phyloP scores from a whole-genome alignment of 306 rosid species.

The Sicyos edulis region DNA sequence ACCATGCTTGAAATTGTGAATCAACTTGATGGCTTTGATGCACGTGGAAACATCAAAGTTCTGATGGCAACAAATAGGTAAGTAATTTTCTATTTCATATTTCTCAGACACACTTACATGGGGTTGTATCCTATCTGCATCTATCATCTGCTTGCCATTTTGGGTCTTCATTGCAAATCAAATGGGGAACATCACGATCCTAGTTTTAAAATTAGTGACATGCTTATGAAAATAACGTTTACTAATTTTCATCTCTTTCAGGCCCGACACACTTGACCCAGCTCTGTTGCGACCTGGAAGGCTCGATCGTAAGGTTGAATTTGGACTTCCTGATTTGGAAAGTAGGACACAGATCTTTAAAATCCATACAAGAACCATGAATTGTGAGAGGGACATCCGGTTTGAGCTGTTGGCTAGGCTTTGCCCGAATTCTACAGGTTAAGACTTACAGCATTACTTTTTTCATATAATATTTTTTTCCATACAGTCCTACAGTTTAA shows the following conservation, averaged over 20 bases:
- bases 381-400: conserved; percentile 89
- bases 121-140: not conserved
- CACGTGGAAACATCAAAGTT: conserved; percentile 94
- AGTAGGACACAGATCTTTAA: conserved; percentile 94
- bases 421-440: conserved; percentile 97
- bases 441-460: conserved; percentile 19
- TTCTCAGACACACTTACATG: not conserved
- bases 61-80: conserved; percentile 98
- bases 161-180: not conserved
- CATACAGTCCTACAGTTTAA: too few species aligned
- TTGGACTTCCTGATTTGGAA: conserved; percentile 98
- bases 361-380: conserved; percentile 97
- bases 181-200: not conserved
- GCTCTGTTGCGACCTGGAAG: conserved; percentile 94
- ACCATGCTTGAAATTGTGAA: conserved; percentile 98
- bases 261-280: conserved; percentile 98
- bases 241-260: conserved; percentile 28
- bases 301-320: conserved; percentile 94
- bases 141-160: not conserved
- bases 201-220: not conserved
- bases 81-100: not conserved
- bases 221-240: not conserved
- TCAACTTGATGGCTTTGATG: conserved; percentile 98
- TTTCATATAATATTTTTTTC: not conserved
- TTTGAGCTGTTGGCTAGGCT: conserved; percentile 93